Conservation (phyloP, 805 yeast genomes). For the Saturnispora kantuleensis region DNA sequence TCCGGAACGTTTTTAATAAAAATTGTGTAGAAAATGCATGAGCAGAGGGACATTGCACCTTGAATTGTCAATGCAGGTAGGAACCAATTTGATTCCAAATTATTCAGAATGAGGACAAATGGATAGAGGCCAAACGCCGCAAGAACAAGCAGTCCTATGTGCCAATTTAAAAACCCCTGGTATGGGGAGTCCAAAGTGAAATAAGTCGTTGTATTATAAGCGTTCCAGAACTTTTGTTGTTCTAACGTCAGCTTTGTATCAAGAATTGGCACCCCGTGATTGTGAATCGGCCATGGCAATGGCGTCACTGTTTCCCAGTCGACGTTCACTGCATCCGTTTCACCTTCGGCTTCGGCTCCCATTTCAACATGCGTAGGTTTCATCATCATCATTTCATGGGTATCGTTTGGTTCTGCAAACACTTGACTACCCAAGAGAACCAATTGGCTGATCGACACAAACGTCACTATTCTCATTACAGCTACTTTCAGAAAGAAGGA, state of each 20-base stretch:
- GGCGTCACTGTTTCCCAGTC: constrained; percentile 23
- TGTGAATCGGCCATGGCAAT: constrained; percentile 36
- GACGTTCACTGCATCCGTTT: neutral
- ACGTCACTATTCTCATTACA: too few species aligned
- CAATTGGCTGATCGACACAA: too few species aligned
- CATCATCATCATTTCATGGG: neutral
- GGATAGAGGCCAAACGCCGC: constrained; percentile 58
- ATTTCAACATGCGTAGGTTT: neutral
- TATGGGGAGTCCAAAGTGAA: constrained; percentile 45
- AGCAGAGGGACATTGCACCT: constrained; percentile 33
- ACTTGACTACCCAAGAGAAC: too few species aligned
- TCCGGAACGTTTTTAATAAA: constrained; percentile 52
- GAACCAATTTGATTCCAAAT: constrained; percentile 48
- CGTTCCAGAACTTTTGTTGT: constrained; percentile 69
- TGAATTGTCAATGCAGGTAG: constrained; percentile 47
- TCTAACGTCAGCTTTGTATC: constrained; percentile 57
- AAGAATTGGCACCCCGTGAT: constrained; percentile 73
- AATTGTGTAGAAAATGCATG: constrained; percentile 45
- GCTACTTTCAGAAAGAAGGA: neutral
- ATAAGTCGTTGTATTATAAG: constrained; percentile 68
- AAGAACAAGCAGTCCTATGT: constrained; percentile 34
- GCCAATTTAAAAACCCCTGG: constrained; percentile 44
- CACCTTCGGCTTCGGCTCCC: neutral
- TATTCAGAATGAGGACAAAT: constrained; percentile 51
- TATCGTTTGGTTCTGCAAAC: too few species aligned